phyloP scores from a whole-genome alignment of 2,329 filamentous ascomycete genomes.

The Cladorrhinum sp. region DNA sequence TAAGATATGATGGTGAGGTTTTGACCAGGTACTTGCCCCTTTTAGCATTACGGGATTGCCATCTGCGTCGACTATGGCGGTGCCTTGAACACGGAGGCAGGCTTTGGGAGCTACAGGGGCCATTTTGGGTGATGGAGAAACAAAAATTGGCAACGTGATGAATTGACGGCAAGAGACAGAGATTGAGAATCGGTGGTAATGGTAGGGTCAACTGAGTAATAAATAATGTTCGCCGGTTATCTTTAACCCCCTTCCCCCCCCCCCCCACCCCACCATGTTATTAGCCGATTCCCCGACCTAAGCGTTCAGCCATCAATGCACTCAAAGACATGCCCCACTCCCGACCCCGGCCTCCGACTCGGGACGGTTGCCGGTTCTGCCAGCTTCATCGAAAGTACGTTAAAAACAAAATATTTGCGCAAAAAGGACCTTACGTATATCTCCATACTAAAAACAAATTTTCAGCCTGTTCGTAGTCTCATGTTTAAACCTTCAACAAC shows the following conservation, averaged over 20 bases:
- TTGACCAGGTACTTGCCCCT: constrained; percentile 46
- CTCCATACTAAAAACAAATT: too few species aligned
- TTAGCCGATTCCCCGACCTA: neutral
- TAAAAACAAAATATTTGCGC: too few species aligned
- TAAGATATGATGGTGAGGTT: constrained; percentile 40
- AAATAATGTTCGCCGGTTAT: too few species aligned
- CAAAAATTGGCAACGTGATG: neutral
- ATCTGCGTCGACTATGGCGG: constrained; percentile 22
- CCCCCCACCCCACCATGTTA: neutral
- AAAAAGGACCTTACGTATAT: too few species aligned
- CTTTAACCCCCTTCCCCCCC: too few species aligned
- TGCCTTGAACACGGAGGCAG: constrained; percentile 22
- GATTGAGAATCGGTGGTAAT: neutral
- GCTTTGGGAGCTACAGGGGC: constrained; percentile 14
- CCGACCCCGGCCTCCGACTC: neutral
- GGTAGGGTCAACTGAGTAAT: neutral
- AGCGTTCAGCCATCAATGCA: constrained; percentile 3
- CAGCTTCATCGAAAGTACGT: too few species aligned
- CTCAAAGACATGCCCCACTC: neutral
- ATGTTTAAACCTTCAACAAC: too few species aligned
- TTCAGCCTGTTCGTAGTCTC: too few species aligned
- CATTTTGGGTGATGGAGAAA: constrained; percentile 8
- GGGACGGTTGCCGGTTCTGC: too few species aligned
- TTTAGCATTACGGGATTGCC: constrained; percentile 29
- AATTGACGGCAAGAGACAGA: neutral